Base-by-base conservation (phyloP, 768 basidiomycete species). In the Lactarius trivialis region DNA sequence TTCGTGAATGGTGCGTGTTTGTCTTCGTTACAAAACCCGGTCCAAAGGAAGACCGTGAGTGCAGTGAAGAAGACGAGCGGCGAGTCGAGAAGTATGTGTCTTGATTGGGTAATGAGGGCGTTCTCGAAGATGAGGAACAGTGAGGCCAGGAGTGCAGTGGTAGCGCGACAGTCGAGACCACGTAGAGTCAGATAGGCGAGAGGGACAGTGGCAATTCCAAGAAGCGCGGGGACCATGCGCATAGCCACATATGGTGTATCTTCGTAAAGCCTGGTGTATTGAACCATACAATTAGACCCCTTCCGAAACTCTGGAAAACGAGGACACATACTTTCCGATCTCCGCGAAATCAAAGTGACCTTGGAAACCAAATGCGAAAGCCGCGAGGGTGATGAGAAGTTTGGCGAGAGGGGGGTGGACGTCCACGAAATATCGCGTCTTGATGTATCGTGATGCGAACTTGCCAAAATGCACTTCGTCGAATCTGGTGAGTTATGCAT, bases 381-480 rank as follows among this genome's bases (percentile, higher is more conserved):
- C 95, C 8, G 91, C 90, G 37, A 98, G 80, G 0, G 96, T 98
- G 68, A 99, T 94, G 56, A 99, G 78, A 30, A 99, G 80, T 70
- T 98, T 99, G 7, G 97, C 97, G 19, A 99, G 79, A 4, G 97
- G 97, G 0, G 97, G 97, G 71, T 99, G 97, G 2, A 99, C 96
- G 72, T 99, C 97, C 70, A 90, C 88, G 70, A 89, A 93, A 73
- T 92, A 94, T 66, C 86, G 82, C 41, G 89, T 87, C 78, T 91
- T 91, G 80, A 98, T 91, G 71, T 98, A 98, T 71, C 90, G 91
- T 52, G 84, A 81, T 7, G 96, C 93, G 71, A 98, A 98, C 73
- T 97, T 97, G 63, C 96, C 96, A 73, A 98, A 98, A 73, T 98
- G 96, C 0, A 98, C 96, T 73, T 98, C 96, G 72, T 98, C 96